Base-by-base conservation (phyloP, 2,329 filamentous ascomycete genomes). In the Penicillium polonicum region DNA sequence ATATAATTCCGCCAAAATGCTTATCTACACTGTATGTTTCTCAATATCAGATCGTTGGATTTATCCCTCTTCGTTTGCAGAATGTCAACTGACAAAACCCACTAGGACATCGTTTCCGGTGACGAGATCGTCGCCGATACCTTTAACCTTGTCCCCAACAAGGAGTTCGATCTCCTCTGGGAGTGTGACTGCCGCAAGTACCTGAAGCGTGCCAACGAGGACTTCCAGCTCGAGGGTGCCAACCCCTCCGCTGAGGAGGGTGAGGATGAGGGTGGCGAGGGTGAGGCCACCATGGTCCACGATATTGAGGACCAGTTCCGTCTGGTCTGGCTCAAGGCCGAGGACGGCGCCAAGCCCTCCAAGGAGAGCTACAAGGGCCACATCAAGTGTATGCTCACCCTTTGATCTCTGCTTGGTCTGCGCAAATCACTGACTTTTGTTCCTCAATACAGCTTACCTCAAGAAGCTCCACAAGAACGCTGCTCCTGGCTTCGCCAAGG, bases 111-210 rank as follows among this genome's bases (percentile, higher is more conserved):
- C 71, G 77, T 97, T 79, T 90, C 86, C 79, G 90, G 82, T 67
- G 93, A 97, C 82, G 94, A 99, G 88, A 85, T 99, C 78, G 88
- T 97, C 87, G 95, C 94, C 73, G 93, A 97, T 82, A 94, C 90
- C 69, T 97, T 88, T 82, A 83, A 92, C 69, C 78, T 95, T 75
- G 49, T 45, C 13, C 55, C 55, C 35, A 35, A 48, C 51, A 91
- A 90, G 82, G 83, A 89, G 21, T 90, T 92, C 77, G 87, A 85
- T 68, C 82, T 90, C 68, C 87, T 89, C 71, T 97, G 90, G 82
- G 93, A 97, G 83, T 88, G 88, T 74, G 89, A 99, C 81, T 96
- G 92, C 81, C 82, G 84, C 76, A 96, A 93, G 87, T 92, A 97
- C 80, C 86, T 85, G 60, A 83, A 92, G 78, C 91, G 87, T 65